phyloP scores from a whole-genome alignment of 306 rosid species.

The Glycine soja region DNA sequence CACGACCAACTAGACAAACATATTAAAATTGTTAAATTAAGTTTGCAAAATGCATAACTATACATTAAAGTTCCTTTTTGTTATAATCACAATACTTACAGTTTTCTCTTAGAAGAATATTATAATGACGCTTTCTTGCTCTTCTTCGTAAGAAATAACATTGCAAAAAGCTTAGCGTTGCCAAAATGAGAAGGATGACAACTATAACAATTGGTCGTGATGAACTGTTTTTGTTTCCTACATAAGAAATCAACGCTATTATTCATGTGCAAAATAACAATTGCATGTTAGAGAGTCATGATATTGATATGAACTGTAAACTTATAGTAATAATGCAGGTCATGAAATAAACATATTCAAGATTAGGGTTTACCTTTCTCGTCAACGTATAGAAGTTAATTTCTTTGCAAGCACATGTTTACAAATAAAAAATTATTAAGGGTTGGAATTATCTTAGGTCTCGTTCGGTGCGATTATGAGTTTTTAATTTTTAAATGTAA shows the following conservation, averaged over 20 bases:
- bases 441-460: too few relatives aligned
- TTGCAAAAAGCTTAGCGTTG: neutral
- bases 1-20: neutral
- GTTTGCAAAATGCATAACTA: neutral
- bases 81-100: neutral
- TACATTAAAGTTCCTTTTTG: neutral
- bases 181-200: neutral
- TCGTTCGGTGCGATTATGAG: too few relatives aligned
- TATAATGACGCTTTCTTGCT: conserved; percentile 3
- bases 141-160: neutral
- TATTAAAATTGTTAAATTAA: neutral
- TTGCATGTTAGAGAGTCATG: neutral
- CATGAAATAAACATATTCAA: too few relatives aligned
- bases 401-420: too few relatives aligned
- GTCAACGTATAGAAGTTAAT: too few relatives aligned
- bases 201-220: neutral
- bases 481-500: too few relatives aligned
- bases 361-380: neutral
- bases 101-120: neutral
- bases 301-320: neutral
- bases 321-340: too few relatives aligned
- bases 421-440: too few relatives aligned
- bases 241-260: neutral
- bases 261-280: neutral
- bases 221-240: neutral